Percentiles rank a stretch among this genome's conserved stretches.
phyloP scores from a whole-genome alignment of 441 rosid species.

The Gossypium schwendimanii region DNA sequence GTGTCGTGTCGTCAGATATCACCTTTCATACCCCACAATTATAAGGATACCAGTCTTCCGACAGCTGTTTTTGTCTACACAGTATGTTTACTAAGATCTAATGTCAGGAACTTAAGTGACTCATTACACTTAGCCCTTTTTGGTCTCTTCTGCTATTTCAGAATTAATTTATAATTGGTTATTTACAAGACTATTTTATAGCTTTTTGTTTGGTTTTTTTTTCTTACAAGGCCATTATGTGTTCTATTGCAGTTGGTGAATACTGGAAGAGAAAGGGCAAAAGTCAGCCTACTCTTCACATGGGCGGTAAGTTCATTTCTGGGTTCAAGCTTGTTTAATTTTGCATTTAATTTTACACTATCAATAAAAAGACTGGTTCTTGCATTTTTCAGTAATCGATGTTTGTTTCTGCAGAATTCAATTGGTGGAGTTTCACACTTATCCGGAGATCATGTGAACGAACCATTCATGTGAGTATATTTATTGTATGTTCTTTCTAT shows the following conservation, averaged over 20 bases:
- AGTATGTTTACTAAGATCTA: constrained; percentile 38
- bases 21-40: constrained; percentile 94
- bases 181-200: background rate
- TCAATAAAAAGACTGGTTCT: background rate
- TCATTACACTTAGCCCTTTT: background rate
- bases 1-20: constrained; percentile 96
- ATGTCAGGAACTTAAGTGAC: constrained; percentile 2
- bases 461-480: constrained; percentile 79
- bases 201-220: background rate
- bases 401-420: constrained; percentile 61
- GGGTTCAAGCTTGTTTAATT: constrained; percentile 2
- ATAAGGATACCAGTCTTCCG: constrained; percentile 95
- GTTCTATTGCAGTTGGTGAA: constrained; percentile 65
- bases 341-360: constrained; percentile 4
- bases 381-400: constrained; percentile 19
- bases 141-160: background rate
- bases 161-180: background rate
- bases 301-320: constrained; percentile 73
- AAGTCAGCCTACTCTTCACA: constrained; percentile 88
- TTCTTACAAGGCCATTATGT: constrained; percentile 9
- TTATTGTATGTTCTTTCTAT: constrained; percentile 14
- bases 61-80: constrained; percentile 89
- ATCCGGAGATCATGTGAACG: constrained; percentile 92
- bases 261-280: constrained; percentile 92
- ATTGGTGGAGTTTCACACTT: constrained; percentile 78